A percentile compares a stretch with the other conserved stretches of the same genome.
phyloP scores from a whole-genome alignment of 1,139 yeast species.

The Debaryomycetaceae sp. region DNA sequence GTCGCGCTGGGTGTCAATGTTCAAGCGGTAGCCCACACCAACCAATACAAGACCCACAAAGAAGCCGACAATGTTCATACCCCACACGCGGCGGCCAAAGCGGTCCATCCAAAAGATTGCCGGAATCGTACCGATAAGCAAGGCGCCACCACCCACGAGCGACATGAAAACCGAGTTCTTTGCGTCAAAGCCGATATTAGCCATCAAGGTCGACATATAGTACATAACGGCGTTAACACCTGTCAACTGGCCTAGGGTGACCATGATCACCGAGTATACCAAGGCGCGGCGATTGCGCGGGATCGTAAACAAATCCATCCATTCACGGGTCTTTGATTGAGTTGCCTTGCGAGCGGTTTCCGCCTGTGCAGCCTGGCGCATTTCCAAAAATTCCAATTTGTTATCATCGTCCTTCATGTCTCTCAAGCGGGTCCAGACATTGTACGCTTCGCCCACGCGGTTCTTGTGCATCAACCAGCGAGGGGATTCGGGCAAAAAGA shows the following conservation, averaged over 20 bases:
- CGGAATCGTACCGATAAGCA: slow-evolving; percentile 50
- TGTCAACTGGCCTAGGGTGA: slow-evolving; percentile 44
- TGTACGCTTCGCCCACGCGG: slow-evolving; percentile 39
- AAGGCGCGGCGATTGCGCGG: slow-evolving; percentile 52
- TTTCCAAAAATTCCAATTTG: slow-evolving; percentile 42
- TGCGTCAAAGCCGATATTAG: slow-evolving; percentile 29
- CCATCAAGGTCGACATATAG: slow-evolving; percentile 44
- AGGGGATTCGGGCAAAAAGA: slow-evolving; percentile 41
- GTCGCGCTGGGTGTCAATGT: slow-evolving; percentile 21
- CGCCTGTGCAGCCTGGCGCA: slow-evolving; percentile 20
- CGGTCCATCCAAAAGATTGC: slow-evolving; percentile 50
- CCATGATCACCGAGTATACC: slow-evolving; percentile 44
- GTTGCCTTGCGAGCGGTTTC: slow-evolving; percentile 15
- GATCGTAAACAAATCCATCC: slow-evolving; percentile 38
- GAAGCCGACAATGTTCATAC: slow-evolving; percentile 35
- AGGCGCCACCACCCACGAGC: slow-evolving; percentile 52
- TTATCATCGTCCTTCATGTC: slow-evolving; percentile 26
- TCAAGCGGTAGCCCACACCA: slow-evolving; percentile 40
- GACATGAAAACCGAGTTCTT: slow-evolving; percentile 43
- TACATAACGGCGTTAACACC: slow-evolving; percentile 50
- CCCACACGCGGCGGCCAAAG: slow-evolving; percentile 41
- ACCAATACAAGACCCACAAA: slow-evolving; percentile 46
- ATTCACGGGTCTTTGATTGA: slow-evolving; percentile 19
- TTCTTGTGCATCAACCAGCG: slow-evolving; percentile 42
- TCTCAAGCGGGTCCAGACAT: slow-evolving; percentile 46